Evolutionary conservation across 2,329 filamentous ascomycete species (phyloP), one percentile per base, ranked within the genome.

Genomic region (Ophiocordyceps polyrhachis-furcata): DNA sequence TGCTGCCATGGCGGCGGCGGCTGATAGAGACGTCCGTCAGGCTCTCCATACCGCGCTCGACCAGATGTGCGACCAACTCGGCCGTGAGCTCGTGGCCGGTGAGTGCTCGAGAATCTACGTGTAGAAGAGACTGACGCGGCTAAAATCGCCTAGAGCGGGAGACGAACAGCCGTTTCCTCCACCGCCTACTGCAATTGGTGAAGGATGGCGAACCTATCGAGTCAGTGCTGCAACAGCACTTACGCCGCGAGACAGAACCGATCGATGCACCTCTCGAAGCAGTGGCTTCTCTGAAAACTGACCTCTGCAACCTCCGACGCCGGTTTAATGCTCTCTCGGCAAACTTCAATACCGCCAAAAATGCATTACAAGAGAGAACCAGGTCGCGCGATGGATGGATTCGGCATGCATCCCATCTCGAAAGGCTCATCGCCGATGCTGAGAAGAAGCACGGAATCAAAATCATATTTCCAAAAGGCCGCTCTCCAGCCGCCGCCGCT

Each of bases 311-410:
- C 42, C 51, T 70, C 2, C 56, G 62, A 25, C 54, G 56, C 19
- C 67, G 61, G 44, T 68, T 68, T 45, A 56, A 58, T 31, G 62
- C 62, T 5, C 53, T 72, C 42, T 62, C 53, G 25, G 55, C 54
- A 43, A 65, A 58, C 49, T 67, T 67, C 52, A 69, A 60, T 46
- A 60, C 51, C 2, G 58, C 65, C 41, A 62, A 62, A 46, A 58
- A 58, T 13, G 56, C 60, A 8, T 56, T 67, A 9, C 53, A 56
- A 29, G 66, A 62, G 49, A 62, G 63, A 42, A 66, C 64, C 25
- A 57, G 61, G 1, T 61, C 66, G 21, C 62, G 63, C 4, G 59
- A 68, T 7, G 51, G 54, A 29, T 76, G 71, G 71, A 58, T 61
- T 23, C 55, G 58, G 6, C 66, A 71, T 45, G 65, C 66, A 5